phyloP scores from a whole-genome alignment of 1,284 basidiomycete species.

The Blastosporella zonata region DNA sequence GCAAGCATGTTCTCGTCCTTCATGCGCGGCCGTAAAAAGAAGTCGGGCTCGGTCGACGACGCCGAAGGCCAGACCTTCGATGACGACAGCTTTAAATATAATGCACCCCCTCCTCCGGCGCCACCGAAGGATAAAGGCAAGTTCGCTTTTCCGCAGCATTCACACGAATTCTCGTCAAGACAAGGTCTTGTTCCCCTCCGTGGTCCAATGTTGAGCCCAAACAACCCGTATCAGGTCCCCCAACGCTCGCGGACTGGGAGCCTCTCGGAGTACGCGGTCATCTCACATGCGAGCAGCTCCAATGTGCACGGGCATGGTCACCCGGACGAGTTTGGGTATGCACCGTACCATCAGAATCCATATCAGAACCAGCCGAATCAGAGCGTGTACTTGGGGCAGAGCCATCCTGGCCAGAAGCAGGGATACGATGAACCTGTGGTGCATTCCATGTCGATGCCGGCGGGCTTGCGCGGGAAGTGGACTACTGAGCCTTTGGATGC shows the following conservation, averaged over 20 bases:
- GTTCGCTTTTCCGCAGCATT: slow-evolving; percentile 11
- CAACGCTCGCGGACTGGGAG: slow-evolving; percentile 27
- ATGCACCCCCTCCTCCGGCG: slow-evolving; percentile 26
- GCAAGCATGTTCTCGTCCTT: slow-evolving; percentile 34
- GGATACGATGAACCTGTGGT: slow-evolving; percentile 15
- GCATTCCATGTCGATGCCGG: slow-evolving; percentile 18
- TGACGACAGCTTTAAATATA: not conserved
- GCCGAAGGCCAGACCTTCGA: slow-evolving; percentile 17
- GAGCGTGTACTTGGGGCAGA: slow-evolving; percentile 5
- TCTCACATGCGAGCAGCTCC: slow-evolving; percentile 30
- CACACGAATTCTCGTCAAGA: slow-evolving; percentile 7
- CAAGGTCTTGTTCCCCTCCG: slow-evolving; percentile 16
- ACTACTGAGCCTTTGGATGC: slow-evolving; percentile 36
- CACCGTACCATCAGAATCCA: not conserved
- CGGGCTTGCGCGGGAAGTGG: slow-evolving; percentile 39
- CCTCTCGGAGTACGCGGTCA: slow-evolving; percentile 36
- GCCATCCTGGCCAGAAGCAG: not conserved
- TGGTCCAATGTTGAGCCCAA: slow-evolving; percentile 11
- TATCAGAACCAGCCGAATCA: slow-evolving; percentile 1
- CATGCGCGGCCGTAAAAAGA: slow-evolving; percentile 36
- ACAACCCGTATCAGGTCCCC: slow-evolving; percentile 7
- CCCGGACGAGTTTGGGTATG: slow-evolving; percentile 12
- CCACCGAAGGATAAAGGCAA: slow-evolving; percentile 37
- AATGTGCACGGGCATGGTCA: slow-evolving; percentile 17
- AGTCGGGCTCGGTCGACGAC: slow-evolving; percentile 24